Conservation (phyloP, 257 asterid genomes). For the Ligustrum vulgare region DNA sequence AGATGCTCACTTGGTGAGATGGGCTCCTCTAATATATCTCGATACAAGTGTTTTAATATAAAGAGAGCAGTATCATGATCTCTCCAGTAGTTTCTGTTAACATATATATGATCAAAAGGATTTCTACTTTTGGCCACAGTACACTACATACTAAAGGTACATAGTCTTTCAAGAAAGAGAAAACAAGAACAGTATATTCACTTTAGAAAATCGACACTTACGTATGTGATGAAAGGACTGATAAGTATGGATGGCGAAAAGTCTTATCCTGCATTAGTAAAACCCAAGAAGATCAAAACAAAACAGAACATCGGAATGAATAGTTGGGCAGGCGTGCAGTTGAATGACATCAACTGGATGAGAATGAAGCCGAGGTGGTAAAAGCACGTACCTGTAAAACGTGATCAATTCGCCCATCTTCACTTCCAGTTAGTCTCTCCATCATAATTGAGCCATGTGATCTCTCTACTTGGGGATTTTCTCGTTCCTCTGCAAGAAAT, state of each 20-base stretch:
- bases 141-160: neutral
- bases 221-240: constrained; percentile 91
- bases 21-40: constrained; percentile 70
- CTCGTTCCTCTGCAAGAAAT: constrained; percentile 58
- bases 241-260: constrained; percentile 89
- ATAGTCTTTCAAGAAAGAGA: neutral
- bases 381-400: constrained; percentile 68
- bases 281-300: constrained; percentile 7
- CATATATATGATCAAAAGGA: neutral
- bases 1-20: constrained; percentile 28
- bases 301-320: constrained; percentile 7
- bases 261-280: constrained; percentile 77
- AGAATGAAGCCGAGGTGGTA: neutral
- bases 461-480: constrained; percentile 59
- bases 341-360: constrained; percentile 4
- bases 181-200: neutral
- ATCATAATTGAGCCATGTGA: constrained; percentile 84
- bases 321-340: neutral
- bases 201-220: constrained; percentile 36
- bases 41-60: constrained; percentile 82
- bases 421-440: constrained; percentile 77
- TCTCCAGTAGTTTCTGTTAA: constrained; percentile 88
- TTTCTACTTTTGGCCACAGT: neutral
- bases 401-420: constrained; percentile 90
- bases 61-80: constrained; percentile 90